phyloP scores from a whole-genome alignment of 179 eudicot species.

The Vitellaria paradoxa region DNA sequence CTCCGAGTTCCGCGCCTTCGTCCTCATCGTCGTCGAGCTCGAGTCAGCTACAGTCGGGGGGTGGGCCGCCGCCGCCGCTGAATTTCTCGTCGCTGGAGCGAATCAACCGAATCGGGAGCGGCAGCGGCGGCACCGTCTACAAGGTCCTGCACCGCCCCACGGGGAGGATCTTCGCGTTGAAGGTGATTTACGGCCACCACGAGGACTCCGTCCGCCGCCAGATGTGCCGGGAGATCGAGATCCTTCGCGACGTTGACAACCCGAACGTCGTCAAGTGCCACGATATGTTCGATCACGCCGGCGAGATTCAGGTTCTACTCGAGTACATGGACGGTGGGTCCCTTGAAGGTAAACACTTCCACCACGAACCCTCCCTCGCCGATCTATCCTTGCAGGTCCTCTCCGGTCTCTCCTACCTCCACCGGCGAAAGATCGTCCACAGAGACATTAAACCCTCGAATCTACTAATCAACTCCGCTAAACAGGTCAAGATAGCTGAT shows the following conservation, averaged over 20 bases:
- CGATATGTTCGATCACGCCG: slow-evolving; percentile 43
- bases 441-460: slow-evolving; percentile 59
- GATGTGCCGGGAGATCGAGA: slow-evolving; percentile 48
- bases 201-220: slow-evolving; percentile 40
- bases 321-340: slow-evolving; percentile 65
- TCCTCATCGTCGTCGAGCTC: slow-evolving; percentile 12
- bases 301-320: slow-evolving; percentile 47
- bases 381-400: slow-evolving; percentile 35
- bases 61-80: background rate
- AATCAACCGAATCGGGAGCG: slow-evolving; percentile 69
- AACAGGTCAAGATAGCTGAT: slow-evolving; percentile 50
- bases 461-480: slow-evolving; percentile 30
- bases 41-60: slow-evolving; percentile 7
- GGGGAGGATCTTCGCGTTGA: slow-evolving; percentile 47
- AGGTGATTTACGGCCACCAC: slow-evolving; percentile 43
- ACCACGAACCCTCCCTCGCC: slow-evolving; percentile 31
- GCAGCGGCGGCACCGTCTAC: slow-evolving; percentile 84
- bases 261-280: slow-evolving; percentile 46
- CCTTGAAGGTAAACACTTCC: slow-evolving; percentile 29
- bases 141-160: slow-evolving; percentile 70
- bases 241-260: slow-evolving; percentile 44
- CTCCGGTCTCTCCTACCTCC: slow-evolving; percentile 42
- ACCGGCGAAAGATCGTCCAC: slow-evolving; percentile 39
- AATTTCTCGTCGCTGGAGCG: slow-evolving; percentile 45
- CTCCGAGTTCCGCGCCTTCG: slow-evolving; percentile 15